Percentiles rank a stretch among this genome's conserved stretches.
These are phyloP conservation scores for Trichoderma sp. DNA, from an alignment of 2,329 filamentous ascomycete genomes.

Conservation along the genomic window DNA sequence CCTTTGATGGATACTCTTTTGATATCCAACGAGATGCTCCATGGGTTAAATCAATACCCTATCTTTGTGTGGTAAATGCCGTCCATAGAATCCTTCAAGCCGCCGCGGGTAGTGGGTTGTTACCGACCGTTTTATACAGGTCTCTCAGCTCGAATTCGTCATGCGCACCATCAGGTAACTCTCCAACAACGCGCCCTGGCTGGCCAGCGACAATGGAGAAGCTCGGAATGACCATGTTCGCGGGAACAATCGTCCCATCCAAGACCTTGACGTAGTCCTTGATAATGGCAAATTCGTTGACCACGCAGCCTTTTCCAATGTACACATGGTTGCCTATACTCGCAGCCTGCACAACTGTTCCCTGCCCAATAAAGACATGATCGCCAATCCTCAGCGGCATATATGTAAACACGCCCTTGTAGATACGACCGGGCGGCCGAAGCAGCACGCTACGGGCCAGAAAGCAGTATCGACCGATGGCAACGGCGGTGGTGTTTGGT, in stretches of 20 bases:
- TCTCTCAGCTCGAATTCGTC: constrained; percentile 68
- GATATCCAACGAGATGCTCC: not conserved
- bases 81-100: constrained; percentile 31
- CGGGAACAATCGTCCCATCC: constrained; percentile 80
- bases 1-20: not conserved
- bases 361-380: constrained; percentile 85
- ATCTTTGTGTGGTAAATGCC: not conserved
- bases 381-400: constrained; percentile 92
- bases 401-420: constrained; percentile 77
- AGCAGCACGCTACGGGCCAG: constrained; percentile 78
- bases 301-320: constrained; percentile 74
- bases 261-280: constrained; percentile 92
- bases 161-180: constrained; percentile 72
- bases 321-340: constrained; percentile 83
- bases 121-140: constrained; percentile 66
- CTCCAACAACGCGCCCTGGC: constrained; percentile 79
- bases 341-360: constrained; percentile 79
- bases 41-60: too few relatives aligned
- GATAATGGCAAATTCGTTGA: constrained; percentile 87
- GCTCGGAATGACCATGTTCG: constrained; percentile 89
- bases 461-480: constrained; percentile 90
- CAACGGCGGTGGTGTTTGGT: constrained; percentile 69
- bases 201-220: constrained; percentile 88
- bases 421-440: constrained; percentile 79
- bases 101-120: constrained; percentile 50